Conservation (phyloP, 805 yeast genomes). For the Myxozyma neotropica region DNA sequence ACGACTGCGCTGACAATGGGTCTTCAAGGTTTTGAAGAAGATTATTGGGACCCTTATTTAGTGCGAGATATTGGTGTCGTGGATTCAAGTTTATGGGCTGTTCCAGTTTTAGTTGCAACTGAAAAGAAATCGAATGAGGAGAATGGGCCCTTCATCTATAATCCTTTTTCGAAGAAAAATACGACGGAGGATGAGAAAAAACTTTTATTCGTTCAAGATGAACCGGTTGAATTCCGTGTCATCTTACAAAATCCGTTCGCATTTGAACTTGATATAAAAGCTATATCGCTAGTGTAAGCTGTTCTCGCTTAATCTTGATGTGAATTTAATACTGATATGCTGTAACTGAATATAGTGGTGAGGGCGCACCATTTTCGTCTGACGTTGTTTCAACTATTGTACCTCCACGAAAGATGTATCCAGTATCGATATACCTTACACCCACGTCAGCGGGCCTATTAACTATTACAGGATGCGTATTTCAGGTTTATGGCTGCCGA, state of each 20-base stretch:
- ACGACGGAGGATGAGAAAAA: constrained; percentile 34
- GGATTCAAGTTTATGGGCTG: constrained; percentile 32
- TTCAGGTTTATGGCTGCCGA: constrained; percentile 56
- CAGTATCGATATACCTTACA: constrained; percentile 29
- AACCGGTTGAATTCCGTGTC: constrained; percentile 59
- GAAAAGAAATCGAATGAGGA: constrained; percentile 10
- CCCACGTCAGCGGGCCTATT: constrained; percentile 49
- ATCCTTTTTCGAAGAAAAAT: constrained; percentile 52
- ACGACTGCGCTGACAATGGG: constrained; percentile 22
- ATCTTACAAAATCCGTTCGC: constrained; percentile 77
- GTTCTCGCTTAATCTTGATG: neutral
- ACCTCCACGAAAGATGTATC: constrained; percentile 25
- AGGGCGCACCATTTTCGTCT: constrained; percentile 26
- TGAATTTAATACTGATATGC: neutral
- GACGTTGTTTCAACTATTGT: constrained; percentile 25
- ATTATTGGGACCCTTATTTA: constrained; percentile 76
- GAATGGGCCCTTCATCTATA: constrained; percentile 53
- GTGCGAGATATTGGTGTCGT: constrained; percentile 54
- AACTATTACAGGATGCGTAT: constrained; percentile 53
- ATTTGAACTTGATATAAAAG: constrained; percentile 64
- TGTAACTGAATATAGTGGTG: constrained; percentile 36
- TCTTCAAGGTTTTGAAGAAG: constrained; percentile 32
- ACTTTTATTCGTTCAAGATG: constrained; percentile 58
- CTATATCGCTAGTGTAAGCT: constrained; percentile 42
- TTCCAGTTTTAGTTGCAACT: constrained; percentile 9